Evolutionary conservation across 1,139 yeast species (phyloP), one percentile per base, ranked within the genome.

Genomic region (Taphrina sp.): DNA sequence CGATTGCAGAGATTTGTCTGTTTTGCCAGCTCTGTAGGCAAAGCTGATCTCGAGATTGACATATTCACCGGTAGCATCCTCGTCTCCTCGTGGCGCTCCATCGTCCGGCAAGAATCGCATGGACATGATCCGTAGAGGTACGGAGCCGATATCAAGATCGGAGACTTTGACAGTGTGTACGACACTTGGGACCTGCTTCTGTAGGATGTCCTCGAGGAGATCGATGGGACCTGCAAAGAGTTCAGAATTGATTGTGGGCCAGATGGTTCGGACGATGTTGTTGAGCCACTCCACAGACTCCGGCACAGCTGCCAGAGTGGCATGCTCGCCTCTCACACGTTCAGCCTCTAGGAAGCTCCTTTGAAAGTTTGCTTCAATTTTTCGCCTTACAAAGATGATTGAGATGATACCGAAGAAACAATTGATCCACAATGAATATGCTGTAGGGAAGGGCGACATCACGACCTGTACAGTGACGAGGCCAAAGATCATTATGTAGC

Each of bases 281-380:
- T 57, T 57, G 33, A 57, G 46, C 59, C 59, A 57, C 23, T 57
- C 57, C 26, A 52, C 57, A 14, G 56, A 49, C 46, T 57, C 59
- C 7, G 59, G 59, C 3, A 46, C 47, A 10, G 34, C 43, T 10
- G 37, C 35, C 14, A 39, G 24, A 12, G 46, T 53, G 5, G 59
- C 57, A 20, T 37, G 37, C 28, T 57, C 57, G 2, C 57, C 59
- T 5, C 59, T 51, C 12, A 38, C 52, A 31, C 56, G 45, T 28
- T 57, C 59, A 7, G 57, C 45, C 5, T 47, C 53, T 17, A 29
- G 44, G 16, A 52, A 42, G n/a, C 49, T n/a, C 22, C 22, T 28
- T 4, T 12, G 29, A 16, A 35, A 42, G 16, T 26, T 19, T 8
- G 42, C 28, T 7, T 34, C 41, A 16, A 42, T 14, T 7, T 23